Conservation (phyloP, 2,329 filamentous ascomycete genomes). For the Acrocalymma vagum region DNA sequence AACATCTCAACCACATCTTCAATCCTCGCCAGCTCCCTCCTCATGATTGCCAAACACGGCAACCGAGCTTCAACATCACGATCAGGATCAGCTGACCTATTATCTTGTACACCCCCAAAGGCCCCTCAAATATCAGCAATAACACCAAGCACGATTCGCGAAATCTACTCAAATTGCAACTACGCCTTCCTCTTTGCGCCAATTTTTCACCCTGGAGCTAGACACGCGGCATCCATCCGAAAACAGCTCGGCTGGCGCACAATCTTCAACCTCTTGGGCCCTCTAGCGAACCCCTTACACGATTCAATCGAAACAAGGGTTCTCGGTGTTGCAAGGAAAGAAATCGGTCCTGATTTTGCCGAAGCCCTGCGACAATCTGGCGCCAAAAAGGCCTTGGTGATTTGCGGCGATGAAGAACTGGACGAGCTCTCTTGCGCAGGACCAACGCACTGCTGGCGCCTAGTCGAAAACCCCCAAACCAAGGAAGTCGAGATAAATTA, state of each 20-base stretch:
- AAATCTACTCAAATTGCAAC: conserved; percentile 81
- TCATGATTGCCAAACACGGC: conserved; percentile 92
- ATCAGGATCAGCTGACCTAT: conserved; percentile 92
- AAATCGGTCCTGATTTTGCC: conserved; percentile 88
- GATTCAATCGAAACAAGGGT: conserved; percentile 81
- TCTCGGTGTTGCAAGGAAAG: conserved; percentile 88
- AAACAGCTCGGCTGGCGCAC: conserved; percentile 92
- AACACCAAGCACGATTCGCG: conserved; percentile 72
- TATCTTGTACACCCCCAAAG: conserved; percentile 76
- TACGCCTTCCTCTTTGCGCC: conserved; percentile 97
- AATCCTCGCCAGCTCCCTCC: conserved; percentile 85
- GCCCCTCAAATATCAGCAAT: conserved; percentile 79
- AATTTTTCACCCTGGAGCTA: conserved; percentile 95
- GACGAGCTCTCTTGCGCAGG: conserved; percentile 96
- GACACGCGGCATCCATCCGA: conserved; percentile 83
- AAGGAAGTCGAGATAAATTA: conserved; percentile 70
- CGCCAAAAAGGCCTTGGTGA: conserved; percentile 83
- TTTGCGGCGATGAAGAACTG: conserved; percentile 93
- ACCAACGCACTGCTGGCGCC: conserved; percentile 85
- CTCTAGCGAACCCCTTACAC: conserved; percentile 89
- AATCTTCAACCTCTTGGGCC: conserved; percentile 96
- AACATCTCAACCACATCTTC: conserved; percentile 97
- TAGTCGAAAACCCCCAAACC: conserved; percentile 60
- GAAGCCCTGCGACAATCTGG: conserved; percentile 82
- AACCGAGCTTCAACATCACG: conserved; percentile 95